A percentile compares a stretch with the other conserved stretches of the same genome.
phyloP scores from a whole-genome alignment of 2,329 filamentous ascomycete species.

The Colletotrichum kahawae region DNA sequence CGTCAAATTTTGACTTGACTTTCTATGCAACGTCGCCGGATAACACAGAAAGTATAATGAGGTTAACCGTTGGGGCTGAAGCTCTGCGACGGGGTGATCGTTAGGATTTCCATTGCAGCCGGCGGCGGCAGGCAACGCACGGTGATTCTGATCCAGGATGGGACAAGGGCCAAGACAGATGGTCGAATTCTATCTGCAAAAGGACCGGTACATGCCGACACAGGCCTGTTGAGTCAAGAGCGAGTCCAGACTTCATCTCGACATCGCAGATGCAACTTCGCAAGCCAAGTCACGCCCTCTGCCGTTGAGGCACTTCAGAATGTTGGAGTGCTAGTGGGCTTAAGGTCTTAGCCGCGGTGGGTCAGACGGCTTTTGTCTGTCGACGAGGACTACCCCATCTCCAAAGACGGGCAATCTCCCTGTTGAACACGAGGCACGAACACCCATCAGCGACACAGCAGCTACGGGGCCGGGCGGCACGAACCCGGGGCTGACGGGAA shows the following conservation, averaged over 20 bases:
- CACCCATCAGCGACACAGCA: neutral
- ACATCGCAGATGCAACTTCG: neutral
- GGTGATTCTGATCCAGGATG: neutral
- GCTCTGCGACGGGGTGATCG: neutral
- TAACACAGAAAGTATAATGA: neutral
- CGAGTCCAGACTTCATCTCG: neutral
- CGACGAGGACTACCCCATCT: neutral
- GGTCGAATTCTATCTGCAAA: neutral
- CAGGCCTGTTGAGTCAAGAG: conserved; percentile 2
- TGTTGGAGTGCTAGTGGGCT: neutral
- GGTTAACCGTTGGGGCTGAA: neutral
- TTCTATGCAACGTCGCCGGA: neutral
- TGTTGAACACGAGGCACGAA: neutral
- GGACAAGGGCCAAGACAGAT: neutral
- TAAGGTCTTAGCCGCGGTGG: neutral
- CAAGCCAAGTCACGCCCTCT: neutral
- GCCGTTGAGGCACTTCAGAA: neutral
- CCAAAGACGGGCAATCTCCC: neutral
- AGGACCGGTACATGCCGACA: neutral
- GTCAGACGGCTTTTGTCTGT: neutral
- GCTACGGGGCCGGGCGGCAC: conserved; percentile 17
- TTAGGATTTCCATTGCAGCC: neutral
- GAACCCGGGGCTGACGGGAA: neutral
- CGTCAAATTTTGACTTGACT: neutral
- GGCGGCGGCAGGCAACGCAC: neutral